phyloP scores from a whole-genome alignment of 2,329 filamentous ascomycete species.

The Aulographum hederae region DNA sequence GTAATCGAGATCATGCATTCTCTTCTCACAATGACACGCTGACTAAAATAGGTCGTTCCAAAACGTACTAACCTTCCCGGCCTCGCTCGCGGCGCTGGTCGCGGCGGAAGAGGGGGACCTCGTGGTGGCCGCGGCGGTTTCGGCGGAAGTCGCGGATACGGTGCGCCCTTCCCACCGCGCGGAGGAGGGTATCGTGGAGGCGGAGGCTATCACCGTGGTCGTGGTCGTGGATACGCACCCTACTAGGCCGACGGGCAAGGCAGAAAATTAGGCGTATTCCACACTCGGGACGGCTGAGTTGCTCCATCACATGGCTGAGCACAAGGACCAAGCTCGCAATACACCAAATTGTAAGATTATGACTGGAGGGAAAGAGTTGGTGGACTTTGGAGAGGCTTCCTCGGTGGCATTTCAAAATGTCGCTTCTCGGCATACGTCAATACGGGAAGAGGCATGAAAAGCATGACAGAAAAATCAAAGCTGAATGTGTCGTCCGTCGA shows the following conservation, averaged over 20 bases:
- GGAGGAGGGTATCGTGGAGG: conserved; percentile 17
- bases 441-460: too few species aligned
- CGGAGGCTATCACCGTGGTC: conserved; percentile 14
- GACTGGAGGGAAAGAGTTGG: too few species aligned
- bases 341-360: too few species aligned
- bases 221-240: conserved; percentile 24
- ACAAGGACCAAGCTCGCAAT: too few species aligned
- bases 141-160: conserved; percentile 33
- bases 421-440: too few species aligned
- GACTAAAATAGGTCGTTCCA: conserved; percentile 47
- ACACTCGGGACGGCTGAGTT: conserved; percentile 1
- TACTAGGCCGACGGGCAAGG: conserved; percentile 1
- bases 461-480: too few species aligned
- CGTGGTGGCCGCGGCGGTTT: conserved; percentile 19
- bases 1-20: conserved; percentile 28
- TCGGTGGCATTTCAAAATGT: too few species aligned
- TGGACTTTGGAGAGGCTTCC: too few species aligned
- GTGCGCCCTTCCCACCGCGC: conserved; percentile 16
- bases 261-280: too few species aligned
- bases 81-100: conserved; percentile 58
- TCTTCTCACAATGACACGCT: neutral
- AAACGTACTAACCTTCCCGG: conserved; percentile 96
- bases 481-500: too few species aligned
- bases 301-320: too few species aligned
- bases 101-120: conserved; percentile 31